These are phyloP conservation scores for Naganishia liquefaciens DNA, from an alignment of 1,284 basidiomycete species.

Conservation along the genomic window DNA sequence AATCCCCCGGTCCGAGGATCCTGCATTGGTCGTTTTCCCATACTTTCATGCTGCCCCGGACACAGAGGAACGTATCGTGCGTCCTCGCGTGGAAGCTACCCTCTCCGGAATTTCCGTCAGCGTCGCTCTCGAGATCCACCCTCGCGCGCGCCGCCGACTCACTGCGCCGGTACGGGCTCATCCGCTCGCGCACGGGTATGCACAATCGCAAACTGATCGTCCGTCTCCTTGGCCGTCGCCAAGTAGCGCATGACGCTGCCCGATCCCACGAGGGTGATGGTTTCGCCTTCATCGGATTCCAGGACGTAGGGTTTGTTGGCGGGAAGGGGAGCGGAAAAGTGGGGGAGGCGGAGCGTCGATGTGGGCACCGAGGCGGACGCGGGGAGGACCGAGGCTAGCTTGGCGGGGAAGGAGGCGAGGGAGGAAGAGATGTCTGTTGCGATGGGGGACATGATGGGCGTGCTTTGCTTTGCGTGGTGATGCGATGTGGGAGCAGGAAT, in stretches of 20 bases:
- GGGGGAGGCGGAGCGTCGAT: slow-evolving; percentile 26
- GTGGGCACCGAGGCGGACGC: neutral
- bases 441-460: slow-evolving; percentile 18
- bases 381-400: slow-evolving; percentile 1
- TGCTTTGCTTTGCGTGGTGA: neutral
- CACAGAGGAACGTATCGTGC: slow-evolving; percentile 31
- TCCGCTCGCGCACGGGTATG: slow-evolving; percentile 31
- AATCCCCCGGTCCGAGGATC: slow-evolving; percentile 31
- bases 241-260: slow-evolving; percentile 31
- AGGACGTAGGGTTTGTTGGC: slow-evolving; percentile 27
- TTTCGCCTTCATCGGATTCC: slow-evolving; percentile 32
- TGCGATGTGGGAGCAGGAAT: no score
- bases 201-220: slow-evolving; percentile 29
- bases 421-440: slow-evolving; percentile 1
- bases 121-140: no score
- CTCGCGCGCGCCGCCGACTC: no score
- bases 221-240: slow-evolving; percentile 26
- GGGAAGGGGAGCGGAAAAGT: slow-evolving; percentile 29
- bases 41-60: slow-evolving; percentile 25
- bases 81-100: slow-evolving; percentile 30
- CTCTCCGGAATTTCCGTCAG: neutral
- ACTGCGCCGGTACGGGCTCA: slow-evolving; percentile 33
- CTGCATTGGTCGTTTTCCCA: slow-evolving; percentile 32
- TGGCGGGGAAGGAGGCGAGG: slow-evolving; percentile 18
- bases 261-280: slow-evolving; percentile 30